Evolutionary conservation across 2,329 filamentous ascomycete species (phyloP).

Genomic region (Aspergillus costaricaensis): DNA sequence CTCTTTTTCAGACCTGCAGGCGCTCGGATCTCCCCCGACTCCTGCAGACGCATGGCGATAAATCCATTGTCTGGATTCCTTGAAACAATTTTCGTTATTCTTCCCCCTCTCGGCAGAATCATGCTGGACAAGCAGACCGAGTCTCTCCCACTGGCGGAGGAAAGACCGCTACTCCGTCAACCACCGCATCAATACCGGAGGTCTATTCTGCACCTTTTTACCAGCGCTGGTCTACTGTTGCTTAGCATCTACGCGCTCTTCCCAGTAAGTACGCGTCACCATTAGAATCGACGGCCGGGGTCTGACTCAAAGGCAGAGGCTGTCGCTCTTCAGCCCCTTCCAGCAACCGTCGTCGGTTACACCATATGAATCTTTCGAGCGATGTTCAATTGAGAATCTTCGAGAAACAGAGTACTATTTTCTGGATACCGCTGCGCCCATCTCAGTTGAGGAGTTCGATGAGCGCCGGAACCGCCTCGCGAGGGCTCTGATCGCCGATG

Average conservation of each 20-base stretch:
- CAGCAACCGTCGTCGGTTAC: not conserved
- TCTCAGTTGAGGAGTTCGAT: constrained; percentile 56
- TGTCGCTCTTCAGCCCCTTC: not conserved
- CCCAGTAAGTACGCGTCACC: not conserved
- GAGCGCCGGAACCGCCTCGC: constrained; percentile 60
- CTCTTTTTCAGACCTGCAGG: not conserved
- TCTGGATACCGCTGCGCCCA: constrained; percentile 46
- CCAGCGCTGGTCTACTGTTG: not conserved
- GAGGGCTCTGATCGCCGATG: constrained; percentile 53
- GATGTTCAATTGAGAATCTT: constrained; percentile 58
- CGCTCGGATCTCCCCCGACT: not conserved
- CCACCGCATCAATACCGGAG: not conserved
- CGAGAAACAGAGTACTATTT: constrained; percentile 30
- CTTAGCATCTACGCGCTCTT: not conserved
- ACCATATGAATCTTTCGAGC: constrained; percentile 31
- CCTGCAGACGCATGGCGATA: not conserved
- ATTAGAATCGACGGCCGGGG: not conserved
- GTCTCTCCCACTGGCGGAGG: not conserved
- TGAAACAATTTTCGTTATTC: too few relatives aligned
- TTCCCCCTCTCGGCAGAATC: not conserved
- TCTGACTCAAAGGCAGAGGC: not conserved
- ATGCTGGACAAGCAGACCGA: not conserved
- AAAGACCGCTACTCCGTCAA: not conserved
- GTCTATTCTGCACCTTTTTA: not conserved
- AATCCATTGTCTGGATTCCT: not conserved